Evolutionary conservation across 2,329 filamentous ascomycete species (phyloP), one percentile per base, ranked within the genome.

Genomic region (Pseudogymnoascus sp.): DNA sequence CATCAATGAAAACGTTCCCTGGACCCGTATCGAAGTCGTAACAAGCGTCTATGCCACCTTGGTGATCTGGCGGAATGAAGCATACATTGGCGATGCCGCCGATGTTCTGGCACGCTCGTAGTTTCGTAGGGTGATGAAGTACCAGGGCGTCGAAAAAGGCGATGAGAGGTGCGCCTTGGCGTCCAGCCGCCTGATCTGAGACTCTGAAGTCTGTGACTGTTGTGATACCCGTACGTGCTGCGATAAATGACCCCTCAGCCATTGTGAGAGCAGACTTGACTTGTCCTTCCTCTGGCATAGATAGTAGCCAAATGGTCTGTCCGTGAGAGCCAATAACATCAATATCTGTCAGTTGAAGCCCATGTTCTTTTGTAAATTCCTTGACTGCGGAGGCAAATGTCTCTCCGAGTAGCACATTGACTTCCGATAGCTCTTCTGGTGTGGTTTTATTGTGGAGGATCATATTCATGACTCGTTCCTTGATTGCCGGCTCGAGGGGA

Each of bases 1-100:
- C 81, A 69, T 85, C 81, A 61, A 84, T 84, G 65, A 82, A 78
- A 35, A 78, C 72, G 65, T 83, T 85, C 9, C 82, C 82, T 2
- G 81, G 82, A 12, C 82, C 82, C 3, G 80, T 83, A 66, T 83
- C 79, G 64, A 82, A 81, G 67, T 82, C 80, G 66, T 78, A 79
- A 62, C 74, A 76, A 18, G 70, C 64, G 52, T 74, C 72, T 12
- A 72, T 65, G 63, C 73, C 69, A 31, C 74, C 69, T 18, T 75
- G 68, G 31, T 70, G 70, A 59, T 80, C 75, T 0, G 80, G 77
- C 2, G 80, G 81, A 59, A 85, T 81, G 71, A 85, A 84, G 72
- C 80, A 85, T 25, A 86, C 79, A 65, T 83, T 86, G 31, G 80
- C 80, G 42, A 86, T 83, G 33, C 83, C 82, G 59, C 82, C 82